Base-by-base conservation (phyloP, 164 flowering plant species). In the Warburgia ugandensis region DNA sequence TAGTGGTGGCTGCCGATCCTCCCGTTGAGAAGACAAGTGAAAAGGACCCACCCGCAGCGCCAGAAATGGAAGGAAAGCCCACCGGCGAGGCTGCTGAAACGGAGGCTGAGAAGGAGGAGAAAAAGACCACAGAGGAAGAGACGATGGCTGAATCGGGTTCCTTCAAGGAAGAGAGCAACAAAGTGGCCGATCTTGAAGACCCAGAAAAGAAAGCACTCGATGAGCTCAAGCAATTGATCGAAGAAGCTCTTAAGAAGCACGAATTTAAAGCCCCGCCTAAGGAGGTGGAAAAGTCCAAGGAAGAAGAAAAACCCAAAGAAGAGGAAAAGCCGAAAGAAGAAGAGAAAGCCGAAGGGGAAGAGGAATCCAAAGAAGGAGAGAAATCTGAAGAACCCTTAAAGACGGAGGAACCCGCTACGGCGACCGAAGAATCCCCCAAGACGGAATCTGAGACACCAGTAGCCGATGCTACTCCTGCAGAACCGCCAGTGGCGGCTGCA, bases 91-190 rank as follows among this genome's bases (percentile, higher is more conserved):
- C n/a, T n/a, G n/a, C n/a, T n/a, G n/a, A n/a, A n/a, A n/a, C 61
- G 3, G 67, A 58, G 47, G 58, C 37, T 29, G 38, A 14, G 14
- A 30, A 56, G 3, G 60, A 55, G 59, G 61, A 32, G 47, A 62
- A 56, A 13, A 33, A 52, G 28, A 42, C 59, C 8, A 70, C 35
- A 30, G 65, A 47, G 32, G 72, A 65, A 29, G 67, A 48, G 45
- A 68, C 59, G 47, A 66, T 83, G 6, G 6, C 75, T 21, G 73
- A 78, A 39, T 77, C 94, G 6, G 80, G 55, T 49, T 79, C 92
- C 10, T 86, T 83, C 60, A 79, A 91, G 73, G 97, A 91, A 48
- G 97, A 91, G 68, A 77, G 73, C 49, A 83, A 79, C 63, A 67
- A 72, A 3, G 97, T 73, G 0, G 65, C 73, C 23, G 97, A 91